phyloP scores from a whole-genome alignment of 2,329 filamentous ascomycete species.

The Metarhizium guizhouense region DNA sequence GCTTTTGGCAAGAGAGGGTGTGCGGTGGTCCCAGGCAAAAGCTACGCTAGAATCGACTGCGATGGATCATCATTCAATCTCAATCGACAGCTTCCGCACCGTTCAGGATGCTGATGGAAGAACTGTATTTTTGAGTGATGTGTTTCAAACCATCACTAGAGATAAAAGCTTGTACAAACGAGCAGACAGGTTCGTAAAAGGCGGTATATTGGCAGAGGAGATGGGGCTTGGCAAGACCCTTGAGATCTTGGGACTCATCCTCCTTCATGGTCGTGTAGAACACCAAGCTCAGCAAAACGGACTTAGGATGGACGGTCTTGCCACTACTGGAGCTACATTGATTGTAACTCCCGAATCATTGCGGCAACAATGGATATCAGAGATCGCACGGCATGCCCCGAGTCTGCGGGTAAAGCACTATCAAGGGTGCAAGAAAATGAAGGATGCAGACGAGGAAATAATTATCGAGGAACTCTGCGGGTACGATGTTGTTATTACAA shows the following conservation, averaged over 20 bases:
- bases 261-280: conserved; percentile 39
- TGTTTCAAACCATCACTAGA: conserved; percentile 50
- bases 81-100: conserved; percentile 21
- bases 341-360: conserved; percentile 52
- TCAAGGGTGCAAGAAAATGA: conserved; percentile 34
- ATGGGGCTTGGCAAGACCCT: conserved; percentile 80
- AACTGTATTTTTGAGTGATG: conserved; percentile 48
- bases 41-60: conserved; percentile 11
- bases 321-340: conserved; percentile 45
- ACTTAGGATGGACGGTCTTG: conserved; percentile 34
- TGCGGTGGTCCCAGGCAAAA: conserved; percentile 31
- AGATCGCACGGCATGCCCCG: conserved; percentile 51
- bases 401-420: conserved; percentile 47
- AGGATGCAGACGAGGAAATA: conserved; percentile 25
- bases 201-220: conserved; percentile 68
- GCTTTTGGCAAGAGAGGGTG: conserved; percentile 59
- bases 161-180: conserved; percentile 36
- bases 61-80: not conserved
- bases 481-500: conserved; percentile 54
- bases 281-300: conserved; percentile 7
- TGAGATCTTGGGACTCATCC: conserved; percentile 63
- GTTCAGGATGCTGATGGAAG: conserved; percentile 24
- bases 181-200: conserved; percentile 33
- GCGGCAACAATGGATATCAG: conserved; percentile 51
- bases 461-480: conserved; percentile 35